A percentile compares a stretch with the other conserved stretches of the same genome.
These are phyloP conservation scores for Epichloe sylvatica DNA, from an alignment of 2,329 filamentous ascomycete species.

Conservation along the genomic window DNA sequence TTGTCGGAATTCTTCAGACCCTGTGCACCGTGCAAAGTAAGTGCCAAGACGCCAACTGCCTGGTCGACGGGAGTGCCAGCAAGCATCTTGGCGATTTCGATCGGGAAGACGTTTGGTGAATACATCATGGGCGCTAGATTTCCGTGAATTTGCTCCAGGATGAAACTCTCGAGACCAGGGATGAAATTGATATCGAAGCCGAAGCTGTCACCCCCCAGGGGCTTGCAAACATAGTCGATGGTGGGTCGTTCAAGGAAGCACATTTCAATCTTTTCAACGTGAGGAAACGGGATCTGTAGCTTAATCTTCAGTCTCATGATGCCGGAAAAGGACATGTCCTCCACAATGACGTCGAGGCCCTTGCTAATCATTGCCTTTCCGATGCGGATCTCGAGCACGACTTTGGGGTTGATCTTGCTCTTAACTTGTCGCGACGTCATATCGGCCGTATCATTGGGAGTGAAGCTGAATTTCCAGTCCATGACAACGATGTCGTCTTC, in stretches of 20 bases:
- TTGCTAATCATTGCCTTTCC: constrained; percentile 97
- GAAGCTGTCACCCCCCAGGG: constrained; percentile 89
- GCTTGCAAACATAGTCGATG: constrained; percentile 97
- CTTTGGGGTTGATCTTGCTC: constrained; percentile 93
- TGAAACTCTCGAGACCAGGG: constrained; percentile 83
- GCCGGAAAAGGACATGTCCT: constrained; percentile 92
- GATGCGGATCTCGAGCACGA: constrained; percentile 85
- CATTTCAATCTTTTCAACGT: constrained; percentile 88
- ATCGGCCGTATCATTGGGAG: constrained; percentile 83
- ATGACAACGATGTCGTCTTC: constrained; percentile 94
- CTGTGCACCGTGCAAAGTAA: constrained; percentile 81
- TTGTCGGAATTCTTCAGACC: constrained; percentile 92
- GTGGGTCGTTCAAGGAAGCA: constrained; percentile 80
- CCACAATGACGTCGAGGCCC: constrained; percentile 90
- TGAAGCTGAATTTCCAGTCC: constrained; percentile 99
- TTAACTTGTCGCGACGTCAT: constrained; percentile 81
- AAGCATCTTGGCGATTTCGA: constrained; percentile 97
- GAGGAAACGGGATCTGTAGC: constrained; percentile 87
- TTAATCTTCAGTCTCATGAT: constrained; percentile 97
- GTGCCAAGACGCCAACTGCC: constrained; percentile 82
- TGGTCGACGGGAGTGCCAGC: constrained; percentile 88
- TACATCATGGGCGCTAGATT: constrained; percentile 98
- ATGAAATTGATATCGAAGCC: constrained; percentile 99
- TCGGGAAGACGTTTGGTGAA: constrained; percentile 90
- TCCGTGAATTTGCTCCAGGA: constrained; percentile 88